These are phyloP conservation scores for Phyllosticta paracitricarpa DNA, from an alignment of 2,329 filamentous ascomycete species.

Conservation along the genomic window DNA sequence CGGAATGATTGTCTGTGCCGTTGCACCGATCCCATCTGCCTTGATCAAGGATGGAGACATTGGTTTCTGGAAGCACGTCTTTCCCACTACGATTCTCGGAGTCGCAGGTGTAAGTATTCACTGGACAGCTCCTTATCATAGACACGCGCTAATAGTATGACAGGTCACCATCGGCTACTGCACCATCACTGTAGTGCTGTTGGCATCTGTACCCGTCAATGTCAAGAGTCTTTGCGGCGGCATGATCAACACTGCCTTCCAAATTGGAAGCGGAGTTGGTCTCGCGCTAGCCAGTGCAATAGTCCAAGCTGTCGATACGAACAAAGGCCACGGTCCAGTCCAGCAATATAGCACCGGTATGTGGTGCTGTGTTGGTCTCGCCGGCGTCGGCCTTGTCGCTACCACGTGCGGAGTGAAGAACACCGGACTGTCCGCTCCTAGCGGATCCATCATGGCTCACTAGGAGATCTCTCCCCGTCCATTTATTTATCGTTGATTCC, in stretches of 20 bases:
- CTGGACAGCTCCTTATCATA: neutral
- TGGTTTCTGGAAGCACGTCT: conserved; percentile 29
- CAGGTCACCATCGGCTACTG: conserved; percentile 31
- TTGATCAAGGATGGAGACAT: conserved; percentile 15
- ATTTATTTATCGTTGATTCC: neutral
- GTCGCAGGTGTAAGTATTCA: conserved; percentile 22
- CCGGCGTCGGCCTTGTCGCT: conserved; percentile 25
- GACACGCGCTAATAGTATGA: neutral
- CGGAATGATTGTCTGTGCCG: conserved; percentile 26
- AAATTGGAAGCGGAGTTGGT: conserved; percentile 33
- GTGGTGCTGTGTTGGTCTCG: conserved; percentile 34
- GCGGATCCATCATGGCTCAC: conserved; percentile 4
- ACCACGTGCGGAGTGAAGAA: conserved; percentile 16
- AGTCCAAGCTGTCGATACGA: conserved; percentile 29
- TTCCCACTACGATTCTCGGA: conserved; percentile 31
- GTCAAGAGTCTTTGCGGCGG: conserved; percentile 33
- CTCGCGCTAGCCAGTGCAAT: conserved; percentile 32
- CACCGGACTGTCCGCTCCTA: neutral
- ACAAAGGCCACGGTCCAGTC: conserved; percentile 22
- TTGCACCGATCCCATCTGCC: conserved; percentile 28
- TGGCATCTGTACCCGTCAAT: conserved; percentile 31
- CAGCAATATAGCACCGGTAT: conserved; percentile 32
- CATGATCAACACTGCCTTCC: conserved; percentile 36
- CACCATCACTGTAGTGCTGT: conserved; percentile 32
- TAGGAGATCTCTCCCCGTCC: neutral